Percentiles rank a stretch among this genome's conserved stretches.
Evolutionary conservation across 2,329 filamentous ascomycete genomes (phyloP).

Genomic region (Pseudogymnoascus sp.): DNA sequence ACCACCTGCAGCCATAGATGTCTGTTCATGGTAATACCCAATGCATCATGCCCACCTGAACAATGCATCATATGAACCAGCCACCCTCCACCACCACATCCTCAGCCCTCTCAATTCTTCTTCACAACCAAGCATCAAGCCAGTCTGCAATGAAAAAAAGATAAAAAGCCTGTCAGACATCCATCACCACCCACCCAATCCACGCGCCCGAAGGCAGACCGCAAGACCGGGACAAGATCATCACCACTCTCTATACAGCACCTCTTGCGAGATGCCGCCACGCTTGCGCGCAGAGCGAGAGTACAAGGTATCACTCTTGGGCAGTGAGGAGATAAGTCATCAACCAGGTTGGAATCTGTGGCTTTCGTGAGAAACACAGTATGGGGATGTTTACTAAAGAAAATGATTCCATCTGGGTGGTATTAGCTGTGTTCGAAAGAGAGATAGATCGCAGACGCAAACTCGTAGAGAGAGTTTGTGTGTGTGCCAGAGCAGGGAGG

Average conservation of each 20-base stretch:
- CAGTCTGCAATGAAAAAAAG: slow-evolving; percentile 50
- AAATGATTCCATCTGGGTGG: neutral
- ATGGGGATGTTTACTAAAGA: neutral
- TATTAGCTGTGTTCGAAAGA: neutral
- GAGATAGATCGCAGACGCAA: too few relatives aligned
- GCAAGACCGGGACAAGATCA: slow-evolving; percentile 77
- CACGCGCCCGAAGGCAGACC: slow-evolving; percentile 70
- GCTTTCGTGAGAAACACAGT: neutral
- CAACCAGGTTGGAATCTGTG: slow-evolving; percentile 92
- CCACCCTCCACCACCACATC: too few relatives aligned
- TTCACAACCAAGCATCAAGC: neutral
- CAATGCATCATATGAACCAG: too few relatives aligned
- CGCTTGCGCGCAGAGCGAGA: slow-evolving; percentile 55
- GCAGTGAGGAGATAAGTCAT: slow-evolving; percentile 83
- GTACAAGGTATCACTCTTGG: slow-evolving; percentile 75
- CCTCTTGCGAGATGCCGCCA: slow-evolving; percentile 38
- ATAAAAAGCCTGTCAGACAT: slow-evolving; percentile 71
- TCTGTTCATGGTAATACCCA: neutral
- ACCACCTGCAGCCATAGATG: neutral
- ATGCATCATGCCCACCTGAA: too few relatives aligned
- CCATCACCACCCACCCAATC: slow-evolving; percentile 74
- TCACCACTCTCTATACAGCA: slow-evolving; percentile 81
- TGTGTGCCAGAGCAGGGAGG: neutral
- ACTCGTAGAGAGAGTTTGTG: too few relatives aligned
- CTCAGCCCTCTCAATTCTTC: neutral